Conservation (phyloP, 2,329 filamentous ascomycete species). For the Coleophoma crateriformis region DNA sequence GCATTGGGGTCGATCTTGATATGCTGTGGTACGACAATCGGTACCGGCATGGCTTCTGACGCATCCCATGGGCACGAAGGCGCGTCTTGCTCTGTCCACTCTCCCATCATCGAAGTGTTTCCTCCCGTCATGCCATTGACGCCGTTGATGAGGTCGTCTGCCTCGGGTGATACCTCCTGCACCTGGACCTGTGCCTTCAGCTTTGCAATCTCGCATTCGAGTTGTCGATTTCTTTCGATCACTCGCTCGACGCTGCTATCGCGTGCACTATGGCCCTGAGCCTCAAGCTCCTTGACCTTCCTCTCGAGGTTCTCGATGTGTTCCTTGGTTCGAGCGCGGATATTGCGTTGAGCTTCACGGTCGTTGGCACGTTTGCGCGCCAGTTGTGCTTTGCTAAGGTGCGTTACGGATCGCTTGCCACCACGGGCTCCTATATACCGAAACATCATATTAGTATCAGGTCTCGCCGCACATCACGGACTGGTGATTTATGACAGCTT, state of each 20-base stretch:
- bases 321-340: slow-evolving; percentile 78
- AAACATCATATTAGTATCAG: neutral
- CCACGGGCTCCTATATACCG: slow-evolving; percentile 16
- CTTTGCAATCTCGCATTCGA: slow-evolving; percentile 22
- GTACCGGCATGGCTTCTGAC: neutral
- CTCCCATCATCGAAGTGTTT: neutral
- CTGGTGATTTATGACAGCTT: neutral
- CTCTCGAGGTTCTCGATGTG: slow-evolving; percentile 52
- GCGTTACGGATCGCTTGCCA: slow-evolving; percentile 75
- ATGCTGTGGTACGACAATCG: neutral
- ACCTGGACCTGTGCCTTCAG: slow-evolving; percentile 17
- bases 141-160: slow-evolving; percentile 3
- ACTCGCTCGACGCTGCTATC: slow-evolving; percentile 38
- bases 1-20: slow-evolving; percentile 1
- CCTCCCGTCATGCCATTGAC: no score
- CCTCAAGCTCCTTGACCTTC: slow-evolving; percentile 24
- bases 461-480: neutral
- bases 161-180: slow-evolving; percentile 4
- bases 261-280: slow-evolving; percentile 25
- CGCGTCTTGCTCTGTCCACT: slow-evolving; percentile 15
- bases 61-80: neutral
- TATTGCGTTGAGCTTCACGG: slow-evolving; percentile 83
- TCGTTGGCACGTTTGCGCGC: slow-evolving; percentile 89
- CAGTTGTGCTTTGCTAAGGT: slow-evolving; percentile 80
- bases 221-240: slow-evolving; percentile 22